Evolutionary conservation across 208 protist species (phyloP), one percentile per base, ranked within the genome.

Genomic region (Acanthamoeba triangularis): DNA sequence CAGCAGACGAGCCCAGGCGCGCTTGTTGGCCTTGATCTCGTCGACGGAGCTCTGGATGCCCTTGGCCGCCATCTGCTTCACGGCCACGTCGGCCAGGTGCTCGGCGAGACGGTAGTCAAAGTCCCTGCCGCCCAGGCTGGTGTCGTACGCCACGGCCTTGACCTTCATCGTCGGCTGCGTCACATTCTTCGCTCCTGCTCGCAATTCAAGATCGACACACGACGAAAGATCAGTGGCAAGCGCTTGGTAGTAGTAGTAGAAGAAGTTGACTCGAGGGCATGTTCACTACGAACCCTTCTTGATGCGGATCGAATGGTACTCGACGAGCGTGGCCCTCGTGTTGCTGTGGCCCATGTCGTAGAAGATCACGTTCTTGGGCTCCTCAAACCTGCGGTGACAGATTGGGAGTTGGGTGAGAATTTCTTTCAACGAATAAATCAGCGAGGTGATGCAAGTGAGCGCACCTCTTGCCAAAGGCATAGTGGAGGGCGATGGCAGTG

Each of bases 61-160:
- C 59, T 90, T 63, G 41, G 56, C 72, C 35, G 96, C 80, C 52
- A 95, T 67, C 67, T 95, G 52, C 95, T 92, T 78, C 37, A 98
- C 97, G 93, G 98, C 98, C 28, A 95, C 82, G 23, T 72, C 72
- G 95, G 98, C 98, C 61, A 98, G 97, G 87, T 98, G 97, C 35
- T 97, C 93, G 23, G 98, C 99, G 61, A 99, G 98, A 72, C 98
- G 98, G 49, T 82, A 96, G 72, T 99, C 98, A 95, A 99, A 99
- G 91, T 98, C 94, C 14, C 96, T 91, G 7, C 98, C 99, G 61
- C 99, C 99, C 49, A 99, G 96, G 41, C 93, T 96, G 33, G 92
- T 95, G 90, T 98, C 98, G 80, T 97, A 97, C 2, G 98, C 87
- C 2, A 99, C 96, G 23, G 96, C 96, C 67, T 97, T 96, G 25